Base-by-base conservation (phyloP, 768 basidiomycete genomes). In the Mycena chlorophos region DNA sequence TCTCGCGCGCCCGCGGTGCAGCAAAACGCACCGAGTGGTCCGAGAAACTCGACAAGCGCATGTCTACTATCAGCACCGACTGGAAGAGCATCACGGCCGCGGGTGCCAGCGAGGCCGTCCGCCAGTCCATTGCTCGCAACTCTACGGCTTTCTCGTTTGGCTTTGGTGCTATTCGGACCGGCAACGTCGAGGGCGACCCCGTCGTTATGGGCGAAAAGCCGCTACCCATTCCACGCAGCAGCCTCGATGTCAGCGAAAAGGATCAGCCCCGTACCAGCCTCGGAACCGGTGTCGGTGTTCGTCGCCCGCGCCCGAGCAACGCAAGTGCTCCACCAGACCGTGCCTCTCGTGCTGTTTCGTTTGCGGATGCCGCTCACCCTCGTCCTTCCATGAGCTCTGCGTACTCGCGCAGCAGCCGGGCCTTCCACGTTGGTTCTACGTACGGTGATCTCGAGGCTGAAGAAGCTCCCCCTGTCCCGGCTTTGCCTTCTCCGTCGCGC, bases 21-120 rank as follows among this genome's bases (percentile, higher is more conserved):
- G 75, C 79, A 26, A 78, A 87, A 67, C 76, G 81, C 64, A 78
- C 73, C 68, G 76, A 76, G 20, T 93, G 82, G 77, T 83, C 79
- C 37, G 78, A 85, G 66, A 80, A 75, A 10, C 69, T 93, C 68
- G 90, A 93, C 73, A 84, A 83, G 69, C 87, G 90, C 68, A 91
- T 93, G 90, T 87, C 84, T 2, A 88, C 86, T 47, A 89, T 91
- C 61, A 86, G 84, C 5, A 73, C 78, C 19, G 87, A 91, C 65
- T 92, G 90, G 90, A 87, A 86, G 68, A 77, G 79, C 40, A 84
- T 91, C 62, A 82, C 86, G 6, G 73, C 76, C 4, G 85, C 81
- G 3, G 90, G 88, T 46, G 91, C 89, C 1, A 75, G 76, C 20
- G 88, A 85, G 29, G 91, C 88, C 12, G 86, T 93, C 60, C 82